Conservation (phyloP, 2,329 filamentous ascomycete genomes). For the Phoma sp. region DNA sequence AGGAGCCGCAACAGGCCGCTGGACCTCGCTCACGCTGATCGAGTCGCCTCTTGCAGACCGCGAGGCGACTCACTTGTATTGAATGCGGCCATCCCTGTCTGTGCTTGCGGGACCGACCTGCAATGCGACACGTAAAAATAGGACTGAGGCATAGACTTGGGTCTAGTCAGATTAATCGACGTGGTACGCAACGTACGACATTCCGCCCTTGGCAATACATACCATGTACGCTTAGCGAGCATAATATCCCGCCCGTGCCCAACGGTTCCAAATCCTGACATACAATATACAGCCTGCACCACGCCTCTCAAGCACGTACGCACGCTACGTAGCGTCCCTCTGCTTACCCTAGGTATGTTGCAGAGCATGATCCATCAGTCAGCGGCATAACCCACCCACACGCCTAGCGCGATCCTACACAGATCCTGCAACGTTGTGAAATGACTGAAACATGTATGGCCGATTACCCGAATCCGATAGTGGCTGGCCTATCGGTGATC, state of each 20-base stretch:
- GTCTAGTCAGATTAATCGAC: slow-evolving; percentile 19
- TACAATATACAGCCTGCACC: background rate
- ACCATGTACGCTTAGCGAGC: slow-evolving; percentile 5
- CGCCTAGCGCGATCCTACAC: slow-evolving; percentile 19
- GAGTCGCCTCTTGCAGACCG: slow-evolving; percentile 1
- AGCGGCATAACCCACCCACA: background rate
- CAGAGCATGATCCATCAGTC: slow-evolving; percentile 7
- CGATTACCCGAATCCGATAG: slow-evolving; percentile 18
- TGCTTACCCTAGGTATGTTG: slow-evolving; percentile 3
- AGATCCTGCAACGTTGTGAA: slow-evolving; percentile 14
- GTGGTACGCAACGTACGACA: slow-evolving; percentile 15
- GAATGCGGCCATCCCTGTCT: slow-evolving; percentile 10
- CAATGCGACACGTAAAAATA: slow-evolving; percentile 17
- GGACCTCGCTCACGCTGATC: background rate
- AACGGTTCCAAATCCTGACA: background rate
- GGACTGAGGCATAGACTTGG: slow-evolving; percentile 8
- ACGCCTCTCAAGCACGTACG: background rate
- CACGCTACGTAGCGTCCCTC: slow-evolving; percentile 5
- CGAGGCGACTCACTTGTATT: slow-evolving; percentile 9
- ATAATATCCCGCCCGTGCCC: background rate
- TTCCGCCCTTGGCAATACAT: slow-evolving; percentile 14
- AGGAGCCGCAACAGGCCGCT: slow-evolving; percentile 2
- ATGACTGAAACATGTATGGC: slow-evolving; percentile 20
- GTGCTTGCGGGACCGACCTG: slow-evolving; percentile 11
- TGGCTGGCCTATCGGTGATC: slow-evolving; percentile 15